Conservation (phyloP, 352 stramenopile genomes). For the Pythium rishiriense region DNA sequence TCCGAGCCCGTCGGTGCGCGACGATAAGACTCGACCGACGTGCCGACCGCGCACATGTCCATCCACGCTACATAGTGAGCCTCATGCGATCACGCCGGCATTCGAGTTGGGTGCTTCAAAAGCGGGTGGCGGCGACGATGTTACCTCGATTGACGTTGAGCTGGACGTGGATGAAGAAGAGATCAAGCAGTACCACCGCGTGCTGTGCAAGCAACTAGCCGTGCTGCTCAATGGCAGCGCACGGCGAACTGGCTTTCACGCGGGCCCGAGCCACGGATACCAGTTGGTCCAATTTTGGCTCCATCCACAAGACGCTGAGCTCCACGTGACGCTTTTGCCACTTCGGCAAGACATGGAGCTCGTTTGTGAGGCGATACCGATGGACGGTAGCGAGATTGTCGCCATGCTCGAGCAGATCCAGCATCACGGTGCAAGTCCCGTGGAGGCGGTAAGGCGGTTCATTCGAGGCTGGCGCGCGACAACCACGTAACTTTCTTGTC, state of each 20-base stretch:
- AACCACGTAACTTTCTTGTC: too few relatives aligned
- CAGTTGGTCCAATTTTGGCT: constrained; percentile 13
- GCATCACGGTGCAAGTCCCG: neutral
- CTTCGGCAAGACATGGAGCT: neutral
- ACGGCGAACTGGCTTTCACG: constrained; percentile 6
- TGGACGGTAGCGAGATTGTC: constrained; percentile 1
- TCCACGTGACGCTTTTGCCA: neutral
- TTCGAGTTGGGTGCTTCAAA: neutral
- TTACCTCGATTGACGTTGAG: neutral
- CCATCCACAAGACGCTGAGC: neutral
- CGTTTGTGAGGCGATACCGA: neutral
- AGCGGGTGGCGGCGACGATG: neutral
- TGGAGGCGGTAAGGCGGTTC: constrained; percentile 1
- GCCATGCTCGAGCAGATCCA: constrained; percentile 24
- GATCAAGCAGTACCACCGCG: constrained; percentile 14
- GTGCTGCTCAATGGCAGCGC: constrained; percentile 15
- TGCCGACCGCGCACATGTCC: constrained; percentile 44
- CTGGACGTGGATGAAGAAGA: constrained; percentile 17
- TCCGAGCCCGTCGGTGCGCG: constrained; percentile 7
- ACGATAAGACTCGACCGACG: constrained; percentile 20
- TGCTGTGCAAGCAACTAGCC: constrained; percentile 25
- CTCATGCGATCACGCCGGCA: neutral
- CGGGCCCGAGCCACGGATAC: neutral
- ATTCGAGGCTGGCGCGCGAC: constrained; percentile 1
- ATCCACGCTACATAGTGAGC: constrained; percentile 42